These are phyloP conservation scores for Annulohypoxylon truncatum DNA, from an alignment of 2,329 filamentous ascomycete genomes.

Conservation along the genomic window DNA sequence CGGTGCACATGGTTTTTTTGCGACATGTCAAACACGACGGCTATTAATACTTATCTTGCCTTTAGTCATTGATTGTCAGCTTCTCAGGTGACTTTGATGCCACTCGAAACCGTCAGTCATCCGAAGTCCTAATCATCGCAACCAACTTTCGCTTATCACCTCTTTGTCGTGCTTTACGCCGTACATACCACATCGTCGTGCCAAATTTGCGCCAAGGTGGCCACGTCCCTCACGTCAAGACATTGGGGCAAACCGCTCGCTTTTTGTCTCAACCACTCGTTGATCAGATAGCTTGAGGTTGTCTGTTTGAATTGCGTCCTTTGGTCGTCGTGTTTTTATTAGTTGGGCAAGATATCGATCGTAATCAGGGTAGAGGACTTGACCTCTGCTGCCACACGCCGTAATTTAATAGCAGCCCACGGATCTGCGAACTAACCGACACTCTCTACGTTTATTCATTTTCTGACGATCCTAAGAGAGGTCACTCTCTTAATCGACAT, in stretches of 20 bases:
- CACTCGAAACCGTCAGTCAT: constrained; percentile 8
- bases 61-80: constrained; percentile 4
- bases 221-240: constrained; percentile 32
- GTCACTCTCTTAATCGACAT: constrained; percentile 41
- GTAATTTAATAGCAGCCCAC: constrained; percentile 5
- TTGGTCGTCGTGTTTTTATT: not conserved
- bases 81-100: constrained; percentile 24
- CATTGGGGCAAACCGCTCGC: constrained; percentile 25
- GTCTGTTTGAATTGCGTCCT: constrained; percentile 14
- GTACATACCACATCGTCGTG: not conserved
- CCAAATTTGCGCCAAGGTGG: constrained; percentile 34
- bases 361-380: constrained; percentile 16
- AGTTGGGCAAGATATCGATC: not conserved
- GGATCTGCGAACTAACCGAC: constrained; percentile 1
- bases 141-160: constrained; percentile 17
- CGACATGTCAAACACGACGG: constrained; percentile 34
- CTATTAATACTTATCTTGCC: constrained; percentile 13
- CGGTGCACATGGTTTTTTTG: constrained; percentile 33
- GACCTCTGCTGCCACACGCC: constrained; percentile 19
- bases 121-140: constrained; percentile 5
- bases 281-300: constrained; percentile 9
- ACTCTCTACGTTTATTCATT: not conserved
- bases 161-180: not conserved
- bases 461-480: constrained; percentile 24
- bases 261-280: constrained; percentile 25